phyloP scores from a whole-genome alignment of 805 yeast genomes.

The Priceomyces castillae region DNA sequence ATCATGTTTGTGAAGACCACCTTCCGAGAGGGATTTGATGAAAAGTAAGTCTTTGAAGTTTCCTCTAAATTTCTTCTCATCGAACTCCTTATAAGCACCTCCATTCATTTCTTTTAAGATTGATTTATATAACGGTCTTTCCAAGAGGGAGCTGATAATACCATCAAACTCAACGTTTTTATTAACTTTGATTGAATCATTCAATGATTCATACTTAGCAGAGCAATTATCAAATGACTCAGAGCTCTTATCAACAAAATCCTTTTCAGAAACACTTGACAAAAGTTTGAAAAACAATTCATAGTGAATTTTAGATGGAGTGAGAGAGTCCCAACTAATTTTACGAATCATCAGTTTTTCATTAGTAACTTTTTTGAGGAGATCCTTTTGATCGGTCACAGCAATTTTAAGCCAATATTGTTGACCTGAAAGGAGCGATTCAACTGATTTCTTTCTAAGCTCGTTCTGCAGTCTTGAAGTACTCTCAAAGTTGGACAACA shows the following conservation, averaged over 20 bases:
- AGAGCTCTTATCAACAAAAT: constrained; percentile 15
- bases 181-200: constrained; percentile 25
- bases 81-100: constrained; percentile 6
- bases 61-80: constrained; percentile 15
- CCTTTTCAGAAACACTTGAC: constrained; percentile 13
- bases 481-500: constrained; percentile 40
- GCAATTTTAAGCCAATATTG: constrained; percentile 27
- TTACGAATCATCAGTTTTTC: constrained; percentile 32
- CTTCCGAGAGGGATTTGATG: constrained; percentile 36
- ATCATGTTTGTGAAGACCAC: constrained; percentile 38
- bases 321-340: constrained; percentile 37
- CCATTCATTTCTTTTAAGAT: constrained; percentile 16
- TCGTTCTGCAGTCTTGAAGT: constrained; percentile 24
- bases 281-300: constrained; percentile 29
- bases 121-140: constrained; percentile 31
- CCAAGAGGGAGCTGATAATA: constrained; percentile 20
- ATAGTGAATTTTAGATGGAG: constrained; percentile 25
- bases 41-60: constrained; percentile 33
- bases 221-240: constrained; percentile 19
- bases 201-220: constrained; percentile 21
- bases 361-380: constrained; percentile 21
- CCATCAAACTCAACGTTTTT: constrained; percentile 35
- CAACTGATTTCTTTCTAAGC: constrained; percentile 18
- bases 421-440: constrained; percentile 16
- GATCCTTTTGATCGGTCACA: constrained; percentile 19